Evolutionary conservation across 306 rosid species (phyloP), one percentile per base, ranked within the genome.

Genomic region (Crotalaria pallida): DNA sequence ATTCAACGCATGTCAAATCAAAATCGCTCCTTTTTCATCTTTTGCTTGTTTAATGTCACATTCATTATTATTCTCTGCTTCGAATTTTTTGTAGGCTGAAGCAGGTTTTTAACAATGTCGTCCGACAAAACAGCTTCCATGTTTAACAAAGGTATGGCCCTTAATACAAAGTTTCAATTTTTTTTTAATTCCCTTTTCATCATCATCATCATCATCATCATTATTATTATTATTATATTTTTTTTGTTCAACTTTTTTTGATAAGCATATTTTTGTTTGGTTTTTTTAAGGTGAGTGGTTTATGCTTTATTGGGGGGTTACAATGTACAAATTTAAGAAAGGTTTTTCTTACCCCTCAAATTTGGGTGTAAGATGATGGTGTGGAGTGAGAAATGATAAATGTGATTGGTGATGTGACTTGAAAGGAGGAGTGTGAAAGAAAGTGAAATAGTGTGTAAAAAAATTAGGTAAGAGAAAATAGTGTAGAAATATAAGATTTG

Each of bases 71-170:
- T 16, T 73, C 22, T 60, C 17, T 77, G 5, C 24, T 73, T 68
- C 44, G 13, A 61, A 72, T 41, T 78, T 41, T 78, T 69, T 74
- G 56, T 31, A 78, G 78, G 81, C 65, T 53, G 71, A 67, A 65
- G 29, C 53, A 17, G 23, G 15, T 49, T 49, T 64, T 73, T 56
- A 2, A 65, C 13, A 43, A 87, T 88, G 93, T 72, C 87, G 63
- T n/a, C n/a, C n/a, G 96, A 86, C 47, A 92, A 89, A 81, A 90
- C 87, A 31, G 96, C 88, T 59, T 71, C 91, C 22, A 31, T 60
- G 19, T 38, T 70, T 33, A 71, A 77, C 78, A 82, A 78, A 78
- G 75, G 80, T 34, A 21, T 29, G 31, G 22, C 43, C 34, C 67
- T 62, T 21, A 23, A 7, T 36, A 3, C 10, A 51, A 51, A 57